Conservation (phyloP, 1,284 basidiomycete species). For the Microstroma glucosiphilum region DNA sequence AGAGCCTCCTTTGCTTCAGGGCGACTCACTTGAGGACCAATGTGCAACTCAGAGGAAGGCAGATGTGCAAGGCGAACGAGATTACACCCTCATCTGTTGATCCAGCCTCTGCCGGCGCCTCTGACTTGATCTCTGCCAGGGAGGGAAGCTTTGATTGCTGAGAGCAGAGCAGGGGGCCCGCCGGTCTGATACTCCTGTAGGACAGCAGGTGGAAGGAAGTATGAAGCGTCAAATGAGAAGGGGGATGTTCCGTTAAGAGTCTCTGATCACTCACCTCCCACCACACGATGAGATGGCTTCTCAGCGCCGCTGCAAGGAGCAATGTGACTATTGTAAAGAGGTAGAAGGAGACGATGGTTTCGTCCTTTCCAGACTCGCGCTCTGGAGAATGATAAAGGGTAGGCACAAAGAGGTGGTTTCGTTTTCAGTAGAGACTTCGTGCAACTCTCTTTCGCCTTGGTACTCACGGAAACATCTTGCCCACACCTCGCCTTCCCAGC, state of each 20-base stretch:
- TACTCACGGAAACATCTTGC: conserved; percentile 44
- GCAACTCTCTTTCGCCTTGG: background rate
- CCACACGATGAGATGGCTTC: conserved; percentile 7
- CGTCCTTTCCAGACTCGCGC: conserved; percentile 43
- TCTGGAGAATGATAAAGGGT: conserved; percentile 17
- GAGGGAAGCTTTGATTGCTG: background rate
- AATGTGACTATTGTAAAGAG: conserved; percentile 18
- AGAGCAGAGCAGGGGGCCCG: background rate
- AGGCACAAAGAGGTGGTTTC: background rate
- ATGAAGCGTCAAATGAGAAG: background rate
- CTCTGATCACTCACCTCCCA: conserved; percentile 9
- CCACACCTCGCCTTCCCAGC: conserved; percentile 50
- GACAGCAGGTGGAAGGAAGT: background rate
- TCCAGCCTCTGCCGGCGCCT: too few species aligned
- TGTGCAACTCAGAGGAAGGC: too few species aligned
- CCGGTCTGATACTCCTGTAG: conserved; percentile 2
- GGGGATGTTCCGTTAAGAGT: background rate
- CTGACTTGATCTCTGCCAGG: background rate
- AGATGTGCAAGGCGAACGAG: too few species aligned
- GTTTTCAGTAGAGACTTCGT: background rate
- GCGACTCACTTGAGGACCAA: too few species aligned
- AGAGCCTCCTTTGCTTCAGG: too few species aligned
- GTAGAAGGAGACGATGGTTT: conserved; percentile 42
- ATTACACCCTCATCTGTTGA: too few species aligned
- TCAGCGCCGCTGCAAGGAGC: conserved; percentile 13